Base-by-base conservation (phyloP, 495 filamentous ascomycete species). In the Bathelium albidoporum region DNA sequence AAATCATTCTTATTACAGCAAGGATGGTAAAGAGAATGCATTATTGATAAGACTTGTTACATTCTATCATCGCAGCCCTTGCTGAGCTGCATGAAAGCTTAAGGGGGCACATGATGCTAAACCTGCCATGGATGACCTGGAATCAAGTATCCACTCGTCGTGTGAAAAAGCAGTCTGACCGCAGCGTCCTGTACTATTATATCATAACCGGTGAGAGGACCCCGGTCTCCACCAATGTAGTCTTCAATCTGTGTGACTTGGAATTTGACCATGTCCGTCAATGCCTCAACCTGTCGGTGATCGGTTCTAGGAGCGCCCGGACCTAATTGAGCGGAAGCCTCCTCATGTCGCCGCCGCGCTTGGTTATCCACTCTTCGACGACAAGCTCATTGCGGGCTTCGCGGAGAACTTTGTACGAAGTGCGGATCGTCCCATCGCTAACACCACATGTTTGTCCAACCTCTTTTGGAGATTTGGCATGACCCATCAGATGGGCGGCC, bases 401-500 rank as follows among this genome's bases (percentile, higher is more conserved):
- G 70, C 90, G 90, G 52, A 98, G 81, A 69, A 87, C 83, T 71
- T 94, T 93, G 78, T 97, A 98, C 0, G 95, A 91, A 58, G 89
- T 91, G 58, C 92, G 89, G 66, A 98, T 96, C 1, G 94, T 98
- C 55, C 92, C 91, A 68, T 98, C 94, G 70, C 90, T 96, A 32
- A 97, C 94, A 64, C 89, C 89, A 3, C 87, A 88, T 20, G 94
- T 86, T 1, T 65, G 62, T 0, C 87, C 87, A 66, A 97, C 96
- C 61, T 96, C 88, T 74, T 93, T 94, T 44, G 92, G 85, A 5
- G 82, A 80, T 72, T 87, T 88, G n/a, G 82, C 75, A 43, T 89
- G 80, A 55, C 87, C 89, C 81, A 92, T 86, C 24, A 97, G 79
- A 70, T 90, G 82, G 0, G 89, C 90, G 9, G 90, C 86, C 84